Conservation (phyloP, 306 rosid genomes). For the Medicago lupulina region DNA sequence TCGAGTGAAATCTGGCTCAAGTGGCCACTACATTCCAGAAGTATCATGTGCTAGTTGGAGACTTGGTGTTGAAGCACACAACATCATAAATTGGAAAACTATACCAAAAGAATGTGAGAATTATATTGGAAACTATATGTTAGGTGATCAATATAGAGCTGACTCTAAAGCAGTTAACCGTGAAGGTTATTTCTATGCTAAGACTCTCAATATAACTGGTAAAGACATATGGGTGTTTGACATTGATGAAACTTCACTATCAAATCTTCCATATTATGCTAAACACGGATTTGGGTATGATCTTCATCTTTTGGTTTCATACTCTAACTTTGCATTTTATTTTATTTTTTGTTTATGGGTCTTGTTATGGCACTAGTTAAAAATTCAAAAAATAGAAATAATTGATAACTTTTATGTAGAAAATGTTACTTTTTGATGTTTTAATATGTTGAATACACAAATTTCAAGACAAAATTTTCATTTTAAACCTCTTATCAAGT, state of each 20-base stretch:
- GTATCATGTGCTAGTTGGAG: conserved; percentile 65
- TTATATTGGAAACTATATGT: conserved; percentile 60
- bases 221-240: conserved; percentile 54
- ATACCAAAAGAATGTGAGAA: conserved; percentile 50
- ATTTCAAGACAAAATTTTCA: too few species aligned
- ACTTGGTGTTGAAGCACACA: conserved; percentile 64
- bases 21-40: conserved; percentile 32
- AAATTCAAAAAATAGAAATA: too few species aligned
- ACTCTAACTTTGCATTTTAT: not conserved
- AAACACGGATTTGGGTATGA: conserved; percentile 58
- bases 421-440: too few species aligned
- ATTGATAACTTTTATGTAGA: too few species aligned
- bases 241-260: conserved; percentile 61
- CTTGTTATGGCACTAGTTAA: too few species aligned
- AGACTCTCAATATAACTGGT: conserved; percentile 35
- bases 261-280: conserved; percentile 63
- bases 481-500: too few species aligned
- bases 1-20: conserved; percentile 12
- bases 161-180: conserved; percentile 50
- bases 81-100: conserved; percentile 45
- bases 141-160: conserved; percentile 48
- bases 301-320: not conserved
- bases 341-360: too few species aligned
- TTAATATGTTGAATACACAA: too few species aligned
- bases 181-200: conserved; percentile 42